Evolutionary conservation across 192 early-diverging fungal genomes (phyloP), one percentile per base, ranked within the genome.

Genomic region (Entophlyctis luteolus): DNA sequence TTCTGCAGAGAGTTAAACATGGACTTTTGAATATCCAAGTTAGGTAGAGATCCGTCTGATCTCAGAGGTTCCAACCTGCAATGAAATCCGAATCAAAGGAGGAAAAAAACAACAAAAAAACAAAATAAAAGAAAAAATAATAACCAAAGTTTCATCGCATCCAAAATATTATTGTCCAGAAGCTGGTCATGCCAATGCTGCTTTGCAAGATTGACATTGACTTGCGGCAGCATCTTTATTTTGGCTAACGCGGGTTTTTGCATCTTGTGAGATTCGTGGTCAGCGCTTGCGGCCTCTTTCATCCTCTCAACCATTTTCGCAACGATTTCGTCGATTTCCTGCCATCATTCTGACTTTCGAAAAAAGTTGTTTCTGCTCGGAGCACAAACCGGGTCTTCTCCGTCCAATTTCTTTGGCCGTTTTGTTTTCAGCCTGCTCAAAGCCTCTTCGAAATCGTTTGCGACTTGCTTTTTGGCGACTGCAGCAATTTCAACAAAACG

Each of bases 101-200:
- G 5, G 25, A 28, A 29, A 22, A 1, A 57, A 20, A 31, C 29
- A 23, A 25, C 32, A 68, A 22, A 65, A 18, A 22, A 14, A 27
- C 16, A 12, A 48, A 25, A 38, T 22, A 32, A 38, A 38, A 46
- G 31, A 20, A 27, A 31, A 27, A 42, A 39, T 70, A 6, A n/a
- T n/a, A 27, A 78, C 78, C 94, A 96, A 6, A 89, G 65, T 50
- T 88, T 87, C 65, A 96, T 89, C 23, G 88, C 84, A 38, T 91
- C 89, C 55, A 95, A 72, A 46, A 96, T 88, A 71, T 88, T 83
- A 71, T 91, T 90, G 27, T 96, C 93, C 55, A 96, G 62, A 65
- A 91, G 87, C 4, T 83, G 82, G 48, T 89, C 88, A 62, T 88
- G 86, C 25, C 86, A 72, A 35, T 86, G 81, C 31, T 81, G 72